A percentile compares a stretch with the other conserved stretches of the same genome.
phyloP scores from a whole-genome alignment of 2,329 filamentous ascomycete genomes.

The Aspergillus pseudonomiae region DNA sequence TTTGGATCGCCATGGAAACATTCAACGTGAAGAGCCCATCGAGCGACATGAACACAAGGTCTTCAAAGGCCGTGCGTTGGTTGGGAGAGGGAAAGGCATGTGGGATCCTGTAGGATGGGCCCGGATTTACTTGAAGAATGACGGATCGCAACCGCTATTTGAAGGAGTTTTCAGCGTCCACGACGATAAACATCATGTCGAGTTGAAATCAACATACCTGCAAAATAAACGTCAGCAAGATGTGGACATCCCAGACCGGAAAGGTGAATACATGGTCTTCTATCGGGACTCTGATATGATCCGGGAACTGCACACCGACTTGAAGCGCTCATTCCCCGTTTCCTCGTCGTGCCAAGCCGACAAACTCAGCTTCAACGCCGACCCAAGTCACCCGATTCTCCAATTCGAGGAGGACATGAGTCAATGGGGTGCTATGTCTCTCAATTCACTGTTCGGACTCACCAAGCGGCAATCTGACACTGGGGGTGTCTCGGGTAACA shows the following conservation, averaged over 20 bases:
- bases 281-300: slow-evolving; percentile 88
- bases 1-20: slow-evolving; percentile 69
- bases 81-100: slow-evolving; percentile 63
- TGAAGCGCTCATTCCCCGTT: slow-evolving; percentile 61
- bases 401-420: slow-evolving; percentile 53
- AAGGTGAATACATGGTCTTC: slow-evolving; percentile 80
- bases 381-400: slow-evolving; percentile 69
- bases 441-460: slow-evolving; percentile 69
- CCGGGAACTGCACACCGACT: slow-evolving; percentile 55
- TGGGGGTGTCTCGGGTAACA: slow-evolving; percentile 70
- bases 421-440: slow-evolving; percentile 63
- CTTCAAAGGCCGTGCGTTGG: slow-evolving; percentile 78
- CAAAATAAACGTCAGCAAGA: slow-evolving; percentile 73
- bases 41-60: slow-evolving; percentile 76
- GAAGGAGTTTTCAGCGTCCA: slow-evolving; percentile 84
- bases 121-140: slow-evolving; percentile 73
- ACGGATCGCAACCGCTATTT: slow-evolving; percentile 79
- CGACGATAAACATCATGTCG: slow-evolving; percentile 83
- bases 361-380: slow-evolving; percentile 75
- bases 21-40: slow-evolving; percentile 69
- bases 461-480: slow-evolving; percentile 68
- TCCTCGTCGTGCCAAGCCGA: slow-evolving; percentile 71
- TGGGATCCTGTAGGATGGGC: slow-evolving; percentile 90
- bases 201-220: slow-evolving; percentile 73
- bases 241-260: slow-evolving; percentile 60